These are phyloP conservation scores for Pleoardoris graminearum DNA, from an alignment of 2,329 filamentous ascomycete species.

Conservation along the genomic window DNA sequence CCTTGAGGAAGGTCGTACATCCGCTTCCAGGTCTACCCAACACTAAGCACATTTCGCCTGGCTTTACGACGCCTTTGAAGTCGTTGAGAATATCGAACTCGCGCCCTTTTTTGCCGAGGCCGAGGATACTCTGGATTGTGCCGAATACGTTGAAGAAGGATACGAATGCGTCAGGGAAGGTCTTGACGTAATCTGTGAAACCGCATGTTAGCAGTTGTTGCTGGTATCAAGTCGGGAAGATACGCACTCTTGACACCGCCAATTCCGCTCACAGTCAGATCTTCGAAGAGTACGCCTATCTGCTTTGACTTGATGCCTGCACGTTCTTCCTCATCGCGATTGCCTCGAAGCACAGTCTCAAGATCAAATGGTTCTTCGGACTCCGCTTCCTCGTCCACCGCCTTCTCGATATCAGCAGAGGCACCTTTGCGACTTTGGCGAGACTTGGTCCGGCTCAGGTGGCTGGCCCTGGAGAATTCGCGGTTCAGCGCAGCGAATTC, in stretches of 20 bases:
- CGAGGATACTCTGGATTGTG: conserved; percentile 66
- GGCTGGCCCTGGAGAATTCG: conserved; percentile 48
- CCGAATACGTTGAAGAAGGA: conserved; percentile 75
- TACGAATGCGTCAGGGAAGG: conserved; percentile 76
- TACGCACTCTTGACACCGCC: conserved; percentile 68
- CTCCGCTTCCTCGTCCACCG: conserved; percentile 35
- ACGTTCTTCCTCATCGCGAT: conserved; percentile 69
- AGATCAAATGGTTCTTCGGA: conserved; percentile 68
- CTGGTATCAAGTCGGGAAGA: conserved; percentile 20
- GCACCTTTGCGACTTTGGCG: conserved; percentile 46
- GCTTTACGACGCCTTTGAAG: conserved; percentile 63
- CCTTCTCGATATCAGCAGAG: conserved; percentile 63
- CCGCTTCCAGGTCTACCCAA: conserved; percentile 72
- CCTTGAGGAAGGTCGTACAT: conserved; percentile 60
- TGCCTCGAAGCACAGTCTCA: conserved; percentile 72
- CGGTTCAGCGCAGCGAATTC: conserved; percentile 69
- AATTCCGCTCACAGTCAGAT: conserved; percentile 73
- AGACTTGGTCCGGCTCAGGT: conserved; percentile 51
- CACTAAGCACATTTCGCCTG: conserved; percentile 88
- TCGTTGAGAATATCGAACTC: conserved; percentile 74
- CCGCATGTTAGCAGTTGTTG: conserved; percentile 14
- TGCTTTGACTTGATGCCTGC: conserved; percentile 81
- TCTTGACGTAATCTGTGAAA: conserved; percentile 45
- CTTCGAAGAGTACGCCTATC: conserved; percentile 73
- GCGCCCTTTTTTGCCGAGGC: conserved; percentile 66